Conservation (phyloP, 2,329 filamentous ascomycete genomes). For the Monosporascus sp. region DNA sequence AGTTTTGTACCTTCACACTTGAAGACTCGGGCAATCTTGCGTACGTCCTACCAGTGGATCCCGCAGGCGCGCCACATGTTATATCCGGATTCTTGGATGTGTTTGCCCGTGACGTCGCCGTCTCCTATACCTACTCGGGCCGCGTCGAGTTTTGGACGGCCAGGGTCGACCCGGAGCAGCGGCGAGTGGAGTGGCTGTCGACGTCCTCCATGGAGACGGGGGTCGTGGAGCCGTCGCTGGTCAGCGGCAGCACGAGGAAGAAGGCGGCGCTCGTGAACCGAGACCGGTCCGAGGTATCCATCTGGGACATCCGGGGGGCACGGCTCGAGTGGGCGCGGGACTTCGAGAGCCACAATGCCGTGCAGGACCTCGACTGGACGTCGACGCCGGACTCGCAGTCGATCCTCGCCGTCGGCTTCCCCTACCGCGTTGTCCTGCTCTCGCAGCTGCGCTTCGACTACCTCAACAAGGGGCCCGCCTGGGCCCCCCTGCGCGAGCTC, state of each 20-base stretch:
- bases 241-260: slow-evolving; percentile 79
- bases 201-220: slow-evolving; percentile 80
- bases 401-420: slow-evolving; percentile 87
- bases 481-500: slow-evolving; percentile 80
- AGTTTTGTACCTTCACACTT: slow-evolving; percentile 69
- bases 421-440: slow-evolving; percentile 75
- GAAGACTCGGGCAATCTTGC: slow-evolving; percentile 53
- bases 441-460: slow-evolving; percentile 91
- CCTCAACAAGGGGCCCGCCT: slow-evolving; percentile 80
- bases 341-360: slow-evolving; percentile 66
- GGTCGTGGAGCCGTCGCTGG: slow-evolving; percentile 65
- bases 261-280: slow-evolving; percentile 80
- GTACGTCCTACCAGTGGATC: slow-evolving; percentile 76
- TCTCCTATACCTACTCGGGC: slow-evolving; percentile 75
- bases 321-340: slow-evolving; percentile 76
- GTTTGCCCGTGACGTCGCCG: slow-evolving; percentile 79
- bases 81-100: slow-evolving; percentile 77
- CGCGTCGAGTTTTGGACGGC: slow-evolving; percentile 82
- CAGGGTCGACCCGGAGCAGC: slow-evolving; percentile 56
- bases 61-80: slow-evolving; percentile 67
- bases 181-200: slow-evolving; percentile 70
- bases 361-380: slow-evolving; percentile 89
- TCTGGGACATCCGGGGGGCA: slow-evolving; percentile 82
- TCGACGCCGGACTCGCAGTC: slow-evolving; percentile 85
- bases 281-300: slow-evolving; percentile 68